Conservation (phyloP, 495 filamentous ascomycete genomes). For the Symbiotaphrina buchneri region DNA sequence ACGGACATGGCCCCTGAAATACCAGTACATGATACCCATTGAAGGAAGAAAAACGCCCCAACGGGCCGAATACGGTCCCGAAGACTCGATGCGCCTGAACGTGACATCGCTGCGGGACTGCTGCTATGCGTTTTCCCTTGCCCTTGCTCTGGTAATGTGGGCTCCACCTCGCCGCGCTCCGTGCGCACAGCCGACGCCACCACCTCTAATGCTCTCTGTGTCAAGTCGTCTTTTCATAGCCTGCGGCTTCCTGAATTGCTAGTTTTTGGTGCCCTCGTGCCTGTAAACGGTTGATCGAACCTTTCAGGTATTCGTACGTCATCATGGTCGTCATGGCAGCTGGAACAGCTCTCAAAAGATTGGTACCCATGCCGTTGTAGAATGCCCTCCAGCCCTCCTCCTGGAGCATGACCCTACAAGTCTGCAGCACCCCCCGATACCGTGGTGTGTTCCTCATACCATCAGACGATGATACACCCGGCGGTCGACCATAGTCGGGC, state of each 20-base stretch:
- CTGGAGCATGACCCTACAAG: conserved; percentile 56
- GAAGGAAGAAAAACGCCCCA: no score
- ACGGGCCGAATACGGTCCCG: no score
- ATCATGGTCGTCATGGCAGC: conserved; percentile 93
- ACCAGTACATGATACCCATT: no score
- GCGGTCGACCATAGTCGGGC: conserved; percentile 2
- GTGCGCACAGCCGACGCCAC: no score
- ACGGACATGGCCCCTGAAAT: no score
- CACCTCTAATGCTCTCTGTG: no score
- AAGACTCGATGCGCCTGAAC: no score
- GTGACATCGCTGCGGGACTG: no score
- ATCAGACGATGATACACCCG: not conserved
- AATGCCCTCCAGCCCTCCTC: conserved; percentile 96
- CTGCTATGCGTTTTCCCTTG: no score
- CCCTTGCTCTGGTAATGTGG: no score
- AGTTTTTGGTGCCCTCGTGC: conserved; percentile 22
- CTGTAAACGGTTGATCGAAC: conserved; percentile 23
- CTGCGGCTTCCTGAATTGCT: conserved; percentile 5
- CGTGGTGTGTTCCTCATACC: conserved; percentile 33
- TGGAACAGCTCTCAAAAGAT: conserved; percentile 87
- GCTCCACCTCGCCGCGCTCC: no score
- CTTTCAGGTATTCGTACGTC: conserved; percentile 79
- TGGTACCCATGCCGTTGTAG: conserved; percentile 94
- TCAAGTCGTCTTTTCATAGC: no score
- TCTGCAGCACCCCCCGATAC: conserved; percentile 65